These are phyloP conservation scores for Houttuynia cordata DNA, from an alignment of 164 flowering plant species.

Conservation along the genomic window DNA sequence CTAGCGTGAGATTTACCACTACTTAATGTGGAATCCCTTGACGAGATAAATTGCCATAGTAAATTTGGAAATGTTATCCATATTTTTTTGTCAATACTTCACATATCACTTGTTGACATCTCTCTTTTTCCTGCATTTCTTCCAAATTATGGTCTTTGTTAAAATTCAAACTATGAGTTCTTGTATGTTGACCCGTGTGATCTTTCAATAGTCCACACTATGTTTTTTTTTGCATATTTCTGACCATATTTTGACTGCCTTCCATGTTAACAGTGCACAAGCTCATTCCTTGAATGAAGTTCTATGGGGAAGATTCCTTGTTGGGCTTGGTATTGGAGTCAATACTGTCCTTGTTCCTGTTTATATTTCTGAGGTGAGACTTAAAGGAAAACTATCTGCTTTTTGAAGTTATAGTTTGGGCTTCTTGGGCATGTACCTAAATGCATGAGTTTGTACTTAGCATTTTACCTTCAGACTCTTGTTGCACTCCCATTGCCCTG, in stretches of 20 bases:
- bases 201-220: not conserved
- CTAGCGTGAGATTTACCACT: too few relatives aligned
- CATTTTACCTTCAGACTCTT: too few relatives aligned
- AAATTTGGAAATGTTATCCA: too few relatives aligned
- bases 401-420: not conserved
- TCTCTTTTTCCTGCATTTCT: too few relatives aligned
- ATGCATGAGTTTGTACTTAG: too few relatives aligned
- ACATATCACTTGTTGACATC: too few relatives aligned
- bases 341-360: slow-evolving; percentile 81
- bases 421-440: not conserved
- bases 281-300: slow-evolving; percentile 65
- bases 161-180: not conserved
- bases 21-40: too few relatives aligned
- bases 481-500: too few relatives aligned
- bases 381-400: not conserved
- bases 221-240: not conserved
- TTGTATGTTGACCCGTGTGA: not conserved
- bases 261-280: slow-evolving; percentile 46
- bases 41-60: too few relatives aligned
- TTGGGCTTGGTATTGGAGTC: slow-evolving; percentile 84
- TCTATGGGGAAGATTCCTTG: slow-evolving; percentile 70
- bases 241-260: not conserved
- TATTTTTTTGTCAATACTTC: too few relatives aligned
- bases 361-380: slow-evolving; percentile 61
- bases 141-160: too few relatives aligned